Base-by-base conservation (phyloP, 2,329 filamentous ascomycete species). In the Colletotrichum orbiculare region DNA sequence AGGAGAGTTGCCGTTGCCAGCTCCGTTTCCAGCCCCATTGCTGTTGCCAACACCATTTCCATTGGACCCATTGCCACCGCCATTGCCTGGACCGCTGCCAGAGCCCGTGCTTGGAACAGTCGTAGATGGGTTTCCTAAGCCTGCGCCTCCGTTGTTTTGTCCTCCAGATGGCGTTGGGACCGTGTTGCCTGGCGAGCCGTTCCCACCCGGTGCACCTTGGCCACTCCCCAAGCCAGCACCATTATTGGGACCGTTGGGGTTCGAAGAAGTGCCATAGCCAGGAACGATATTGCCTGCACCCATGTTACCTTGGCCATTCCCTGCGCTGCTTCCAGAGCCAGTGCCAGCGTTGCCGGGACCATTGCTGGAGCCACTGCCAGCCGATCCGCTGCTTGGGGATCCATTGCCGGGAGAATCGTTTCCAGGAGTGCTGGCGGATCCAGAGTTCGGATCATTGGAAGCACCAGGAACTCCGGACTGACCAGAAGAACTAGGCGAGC, bases 261-360 rank as follows among this genome's bases (percentile, higher is more conserved):
- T 11, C 25, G 25, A 25, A 25, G 25, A 25, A 42, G 54, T n/a
- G 8, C 52, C 59, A 11, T 57, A 41, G 37, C 43, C 52, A 41
- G 45, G 25, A 25, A 25, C 25, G 25, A 38, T 3, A 42, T 42
- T 42, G 33, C 35, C 8, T 33, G 54, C 13, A 17, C 49, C 49
- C 25, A 5, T 25, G 15, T 46, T 54, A n/a, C 49, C 17, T 38
- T 13, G 17, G 15, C 43, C 48, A 34, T 52, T 33, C 13, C 37
- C 37, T 8, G 49, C 34, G 11, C 41, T 41, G 33, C 34, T 3
- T n/a, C 11, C 54, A 33, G 15, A 15, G 35, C 39, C 43, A 13
- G 25, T 9, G 38, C 25, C 48, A 13, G 13, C 53, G 17, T 41
- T n/a, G 25, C n/a, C 38, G 13, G 43, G 12, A 38, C 17, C 17